Evolutionary conservation across 1,284 basidiomycete species (phyloP).

Genomic region (Macrocystidia cucumis): DNA sequence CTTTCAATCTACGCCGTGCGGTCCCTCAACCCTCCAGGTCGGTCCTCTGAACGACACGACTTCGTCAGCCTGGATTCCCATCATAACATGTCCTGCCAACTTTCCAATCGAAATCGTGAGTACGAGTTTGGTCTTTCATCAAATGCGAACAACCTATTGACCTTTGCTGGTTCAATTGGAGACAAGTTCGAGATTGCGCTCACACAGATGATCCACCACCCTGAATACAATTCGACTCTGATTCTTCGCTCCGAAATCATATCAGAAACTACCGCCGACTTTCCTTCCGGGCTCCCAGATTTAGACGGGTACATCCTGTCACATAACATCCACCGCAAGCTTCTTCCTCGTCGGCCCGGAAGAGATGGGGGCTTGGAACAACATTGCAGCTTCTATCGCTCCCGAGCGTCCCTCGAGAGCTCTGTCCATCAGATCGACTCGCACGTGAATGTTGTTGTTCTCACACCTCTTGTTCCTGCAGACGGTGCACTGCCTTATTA

Average conservation of each 20-base stretch:
- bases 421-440: constrained; percentile 11
- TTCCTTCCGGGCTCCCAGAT: constrained; percentile 28
- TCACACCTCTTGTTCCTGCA: constrained; percentile 50
- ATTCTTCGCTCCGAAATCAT: constrained; percentile 72
- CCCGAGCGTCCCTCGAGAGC: constrained; percentile 6
- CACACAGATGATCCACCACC: constrained; percentile 65
- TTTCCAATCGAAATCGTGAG: constrained; percentile 26
- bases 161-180: background rate
- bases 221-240: constrained; percentile 78
- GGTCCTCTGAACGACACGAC: constrained; percentile 5
- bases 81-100: constrained; percentile 22
- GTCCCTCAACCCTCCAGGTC: constrained; percentile 1
- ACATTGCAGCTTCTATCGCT: constrained; percentile 59
- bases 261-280: constrained; percentile 29
- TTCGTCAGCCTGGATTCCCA: constrained; percentile 20
- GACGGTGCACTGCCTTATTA: constrained; percentile 63
- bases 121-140: background rate
- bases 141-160: background rate
- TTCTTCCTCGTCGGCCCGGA: constrained; percentile 68
- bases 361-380: constrained; percentile 67
- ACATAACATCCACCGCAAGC: constrained; percentile 47
- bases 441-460: constrained; percentile 38
- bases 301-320: constrained; percentile 32
- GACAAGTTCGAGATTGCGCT: constrained; percentile 65
- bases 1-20: constrained; percentile 11